Percentiles rank a stretch among this genome's conserved stretches.
These are phyloP conservation scores for Quercus aquifolioides DNA, from an alignment of 306 rosid genomes.

Conservation along the genomic window DNA sequence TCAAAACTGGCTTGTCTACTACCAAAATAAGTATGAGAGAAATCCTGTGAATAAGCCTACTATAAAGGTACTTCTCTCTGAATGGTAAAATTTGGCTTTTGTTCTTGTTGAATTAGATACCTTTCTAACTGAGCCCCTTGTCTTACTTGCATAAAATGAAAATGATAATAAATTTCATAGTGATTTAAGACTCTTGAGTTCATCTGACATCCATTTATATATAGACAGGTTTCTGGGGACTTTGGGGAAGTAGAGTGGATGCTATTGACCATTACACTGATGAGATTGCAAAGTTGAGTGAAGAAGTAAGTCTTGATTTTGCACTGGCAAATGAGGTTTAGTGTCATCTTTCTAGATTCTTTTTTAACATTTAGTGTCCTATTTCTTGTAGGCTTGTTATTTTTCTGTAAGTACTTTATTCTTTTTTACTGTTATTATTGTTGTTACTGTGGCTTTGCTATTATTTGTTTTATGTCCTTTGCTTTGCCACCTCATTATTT, in stretches of 20 bases:
- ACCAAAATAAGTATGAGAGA: slow-evolving; percentile 78
- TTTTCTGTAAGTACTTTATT: neutral
- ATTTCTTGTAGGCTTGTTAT: neutral
- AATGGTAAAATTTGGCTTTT: slow-evolving; percentile 3
- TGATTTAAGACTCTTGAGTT: neutral
- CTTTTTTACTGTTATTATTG: neutral
- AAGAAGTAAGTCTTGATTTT: slow-evolving; percentile 52
- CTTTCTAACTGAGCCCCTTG: neutral
- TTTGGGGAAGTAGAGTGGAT: slow-evolving; percentile 59
- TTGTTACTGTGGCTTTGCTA: neutral
- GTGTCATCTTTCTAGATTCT: neutral
- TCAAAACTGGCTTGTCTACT: slow-evolving; percentile 64
- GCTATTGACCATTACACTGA: slow-evolving; percentile 62
- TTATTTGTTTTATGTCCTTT: neutral
- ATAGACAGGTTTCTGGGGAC: slow-evolving; percentile 83
- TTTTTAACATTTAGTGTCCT: slow-evolving; percentile 1
- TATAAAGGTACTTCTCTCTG: slow-evolving; percentile 67
- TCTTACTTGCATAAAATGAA: neutral
- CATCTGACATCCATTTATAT: slow-evolving; percentile 38
- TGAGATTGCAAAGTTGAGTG: slow-evolving; percentile 38
- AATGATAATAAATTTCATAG: neutral
- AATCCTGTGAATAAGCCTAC: slow-evolving; percentile 49
- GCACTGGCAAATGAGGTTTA: neutral
- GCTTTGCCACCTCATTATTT: neutral
- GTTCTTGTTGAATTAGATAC: neutral